phyloP scores from a whole-genome alignment of 1,284 basidiomycete species.

The Cutaneotrichosporon curvatum region DNA sequence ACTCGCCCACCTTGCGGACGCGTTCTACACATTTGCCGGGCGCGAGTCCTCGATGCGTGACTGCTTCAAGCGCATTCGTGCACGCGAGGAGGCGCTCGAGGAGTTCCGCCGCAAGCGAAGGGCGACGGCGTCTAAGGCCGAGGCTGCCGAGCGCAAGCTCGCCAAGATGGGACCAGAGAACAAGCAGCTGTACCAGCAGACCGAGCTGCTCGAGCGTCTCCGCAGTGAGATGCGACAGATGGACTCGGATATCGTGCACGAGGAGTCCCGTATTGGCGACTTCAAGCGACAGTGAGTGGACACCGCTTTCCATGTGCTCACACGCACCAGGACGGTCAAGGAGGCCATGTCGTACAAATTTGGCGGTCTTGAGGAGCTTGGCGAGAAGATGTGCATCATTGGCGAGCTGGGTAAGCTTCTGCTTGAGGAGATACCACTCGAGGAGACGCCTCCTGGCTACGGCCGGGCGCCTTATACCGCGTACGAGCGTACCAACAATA shows the following conservation, averaged over 20 bases:
- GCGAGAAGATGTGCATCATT: constrained; percentile 78
- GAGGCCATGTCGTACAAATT: constrained; percentile 79
- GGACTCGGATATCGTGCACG: constrained; percentile 74
- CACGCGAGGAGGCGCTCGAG: constrained; percentile 75
- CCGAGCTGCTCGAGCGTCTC: constrained; percentile 64
- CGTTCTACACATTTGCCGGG: constrained; percentile 63
- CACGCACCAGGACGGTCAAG: constrained; percentile 44
- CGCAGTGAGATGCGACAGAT: constrained; percentile 69
- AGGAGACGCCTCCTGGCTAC: constrained; percentile 70
- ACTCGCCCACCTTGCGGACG: constrained; percentile 61
- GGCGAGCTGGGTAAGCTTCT: constrained; percentile 75
- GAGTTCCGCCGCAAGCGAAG: constrained; percentile 66
- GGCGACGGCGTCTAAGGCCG: constrained; percentile 63
- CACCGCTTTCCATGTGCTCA: background rate
- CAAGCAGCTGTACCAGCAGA: constrained; percentile 73
- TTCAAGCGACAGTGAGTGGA: constrained; percentile 60
- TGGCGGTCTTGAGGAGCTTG: constrained; percentile 75
- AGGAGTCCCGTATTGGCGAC: constrained; percentile 75
- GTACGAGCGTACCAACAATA: constrained; percentile 55
- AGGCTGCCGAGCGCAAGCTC: constrained; percentile 81
- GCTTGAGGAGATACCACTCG: constrained; percentile 72
- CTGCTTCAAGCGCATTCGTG: constrained; percentile 56
- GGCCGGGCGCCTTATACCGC: constrained; percentile 63
- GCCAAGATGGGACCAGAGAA: constrained; percentile 85
- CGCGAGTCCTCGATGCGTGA: constrained; percentile 67